Conservation (phyloP, 352 stramenopile species). For the Halophytophthora batemanensis region DNA sequence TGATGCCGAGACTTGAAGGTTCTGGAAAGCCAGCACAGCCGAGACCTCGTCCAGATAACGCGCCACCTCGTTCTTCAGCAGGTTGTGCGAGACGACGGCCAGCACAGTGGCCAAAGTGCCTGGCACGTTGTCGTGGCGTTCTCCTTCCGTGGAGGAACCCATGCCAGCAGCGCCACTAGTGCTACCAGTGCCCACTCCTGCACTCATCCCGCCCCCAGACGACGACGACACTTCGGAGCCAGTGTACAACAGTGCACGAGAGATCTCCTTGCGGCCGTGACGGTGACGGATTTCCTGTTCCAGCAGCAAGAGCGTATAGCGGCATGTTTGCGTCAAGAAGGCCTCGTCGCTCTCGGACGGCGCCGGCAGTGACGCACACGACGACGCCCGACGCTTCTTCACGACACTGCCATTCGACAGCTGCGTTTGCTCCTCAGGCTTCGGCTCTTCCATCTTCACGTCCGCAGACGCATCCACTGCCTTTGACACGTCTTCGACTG, state of each 20-base stretch:
- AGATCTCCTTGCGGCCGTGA: constrained; percentile 71
- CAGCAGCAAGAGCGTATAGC: constrained; percentile 66
- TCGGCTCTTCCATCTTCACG: constrained; percentile 24
- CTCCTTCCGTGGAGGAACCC: constrained; percentile 22
- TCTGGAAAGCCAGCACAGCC: constrained; percentile 58
- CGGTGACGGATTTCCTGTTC: constrained; percentile 80
- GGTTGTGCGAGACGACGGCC: constrained; percentile 64
- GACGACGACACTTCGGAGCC: constrained; percentile 20
- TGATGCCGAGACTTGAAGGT: constrained; percentile 46
- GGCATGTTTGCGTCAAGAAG: constrained; percentile 65
- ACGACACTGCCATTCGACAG: constrained; percentile 18
- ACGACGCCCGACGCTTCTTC: constrained; percentile 24
- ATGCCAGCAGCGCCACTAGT: constrained; percentile 16
- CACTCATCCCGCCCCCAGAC: constrained; percentile 10
- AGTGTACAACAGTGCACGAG: constrained; percentile 54
- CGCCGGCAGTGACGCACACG: constrained; percentile 19
- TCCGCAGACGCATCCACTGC: constrained; percentile 10
- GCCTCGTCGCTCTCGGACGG: constrained; percentile 33
- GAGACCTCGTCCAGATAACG: constrained; percentile 71
- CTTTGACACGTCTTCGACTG: constrained; percentile 1
- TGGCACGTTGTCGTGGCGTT: constrained; percentile 37
- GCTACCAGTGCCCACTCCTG: constrained; percentile 6
- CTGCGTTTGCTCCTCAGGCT: constrained; percentile 8
- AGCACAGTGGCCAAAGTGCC: constrained; percentile 61
- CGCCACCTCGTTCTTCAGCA: constrained; percentile 76